Conservation (phyloP, 805 yeast genomes). For the Starmerella geochares region DNA sequence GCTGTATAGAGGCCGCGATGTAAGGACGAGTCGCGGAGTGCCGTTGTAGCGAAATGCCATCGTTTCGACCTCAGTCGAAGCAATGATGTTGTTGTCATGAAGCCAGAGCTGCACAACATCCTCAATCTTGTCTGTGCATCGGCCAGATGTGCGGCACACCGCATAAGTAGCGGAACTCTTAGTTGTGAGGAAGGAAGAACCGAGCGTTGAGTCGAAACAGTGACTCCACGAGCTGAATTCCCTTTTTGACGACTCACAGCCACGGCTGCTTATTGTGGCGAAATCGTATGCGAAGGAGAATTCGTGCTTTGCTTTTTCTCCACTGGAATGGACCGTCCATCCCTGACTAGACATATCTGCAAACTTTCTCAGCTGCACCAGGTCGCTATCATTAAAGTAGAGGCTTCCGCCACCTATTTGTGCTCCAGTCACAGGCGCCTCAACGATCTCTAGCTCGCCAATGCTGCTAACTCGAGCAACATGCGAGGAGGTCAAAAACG, state of each 20-base stretch:
- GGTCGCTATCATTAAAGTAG: not conserved
- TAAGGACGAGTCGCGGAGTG: not conserved
- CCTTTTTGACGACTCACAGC: not conserved
- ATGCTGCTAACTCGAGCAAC: not conserved
- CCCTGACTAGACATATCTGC: not conserved
- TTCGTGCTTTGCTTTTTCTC: not conserved
- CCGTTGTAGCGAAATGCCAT: slow-evolving; percentile 1
- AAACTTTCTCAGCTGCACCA: slow-evolving; percentile 1
- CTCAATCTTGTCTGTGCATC: not conserved
- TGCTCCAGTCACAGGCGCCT: not conserved
- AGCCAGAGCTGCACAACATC: slow-evolving; percentile 1
- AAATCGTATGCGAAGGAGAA: not conserved
- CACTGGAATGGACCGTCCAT: not conserved
- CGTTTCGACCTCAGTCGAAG: not conserved
- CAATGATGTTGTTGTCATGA: not conserved
- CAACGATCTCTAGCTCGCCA: not conserved
- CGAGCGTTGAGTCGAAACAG: not conserved
- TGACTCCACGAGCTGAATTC: slow-evolving; percentile 7
- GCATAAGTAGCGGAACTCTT: not conserved
- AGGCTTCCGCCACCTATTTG: not conserved
- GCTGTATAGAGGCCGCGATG: not conserved
- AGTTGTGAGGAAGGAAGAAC: not conserved
- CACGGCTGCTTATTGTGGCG: not conserved
- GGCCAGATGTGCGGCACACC: slow-evolving; percentile 1
- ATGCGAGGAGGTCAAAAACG: not conserved